phyloP scores from a whole-genome alignment of 2,329 filamentous ascomycete genomes.

The Byssoonygena ceratinophila region DNA sequence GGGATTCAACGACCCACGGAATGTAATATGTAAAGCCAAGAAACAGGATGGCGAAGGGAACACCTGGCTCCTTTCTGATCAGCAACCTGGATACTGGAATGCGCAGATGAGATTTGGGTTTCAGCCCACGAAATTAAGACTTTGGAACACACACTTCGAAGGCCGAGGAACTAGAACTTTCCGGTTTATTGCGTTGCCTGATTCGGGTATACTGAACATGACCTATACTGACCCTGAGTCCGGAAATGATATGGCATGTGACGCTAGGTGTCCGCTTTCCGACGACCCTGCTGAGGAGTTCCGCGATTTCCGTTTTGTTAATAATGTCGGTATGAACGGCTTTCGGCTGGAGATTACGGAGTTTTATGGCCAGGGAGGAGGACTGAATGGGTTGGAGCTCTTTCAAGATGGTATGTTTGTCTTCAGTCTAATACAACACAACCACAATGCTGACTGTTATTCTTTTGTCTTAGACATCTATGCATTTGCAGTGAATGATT shows the following conservation, averaged over 20 bases:
- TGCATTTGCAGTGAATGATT: constrained; percentile 71
- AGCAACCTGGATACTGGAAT: constrained; percentile 68
- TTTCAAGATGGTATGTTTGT: constrained; percentile 56
- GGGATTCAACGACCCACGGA: constrained; percentile 65
- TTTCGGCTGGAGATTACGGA: constrained; percentile 78
- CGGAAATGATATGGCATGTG: constrained; percentile 60
- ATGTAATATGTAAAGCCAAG: constrained; percentile 66
- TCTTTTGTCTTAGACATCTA: constrained; percentile 52
- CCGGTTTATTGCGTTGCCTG: constrained; percentile 72
- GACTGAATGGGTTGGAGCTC: constrained; percentile 74
- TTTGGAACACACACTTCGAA: constrained; percentile 78
- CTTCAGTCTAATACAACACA: background rate
- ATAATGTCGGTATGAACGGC: constrained; percentile 71
- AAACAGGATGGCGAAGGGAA: constrained; percentile 58
- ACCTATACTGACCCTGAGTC: constrained; percentile 69
- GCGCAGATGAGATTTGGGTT: constrained; percentile 77
- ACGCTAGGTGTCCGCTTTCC: constrained; percentile 74
- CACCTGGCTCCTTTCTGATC: constrained; percentile 72
- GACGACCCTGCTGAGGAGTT: constrained; percentile 54
- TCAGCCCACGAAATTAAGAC: constrained; percentile 69
- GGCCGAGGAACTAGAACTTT: constrained; percentile 82
- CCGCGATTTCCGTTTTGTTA: constrained; percentile 90
- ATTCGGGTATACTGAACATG: constrained; percentile 91
- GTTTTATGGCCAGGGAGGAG: constrained; percentile 78
- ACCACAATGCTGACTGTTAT: constrained; percentile 9